Conservation (phyloP, 306 rosid genomes). For the Benincasa hispida region DNA sequence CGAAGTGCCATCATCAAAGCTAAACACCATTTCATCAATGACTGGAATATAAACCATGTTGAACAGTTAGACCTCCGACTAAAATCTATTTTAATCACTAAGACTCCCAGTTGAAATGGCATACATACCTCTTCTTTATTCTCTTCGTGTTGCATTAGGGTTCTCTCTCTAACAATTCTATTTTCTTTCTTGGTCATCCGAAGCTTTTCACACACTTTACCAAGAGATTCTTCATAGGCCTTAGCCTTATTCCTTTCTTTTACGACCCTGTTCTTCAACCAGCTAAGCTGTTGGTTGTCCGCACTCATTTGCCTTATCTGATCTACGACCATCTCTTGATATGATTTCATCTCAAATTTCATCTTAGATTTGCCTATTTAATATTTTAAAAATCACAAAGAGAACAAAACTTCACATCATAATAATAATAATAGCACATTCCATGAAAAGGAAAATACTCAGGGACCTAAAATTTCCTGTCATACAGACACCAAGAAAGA, state of each 20-base stretch:
- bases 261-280: constrained; percentile 33
- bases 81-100: not conserved
- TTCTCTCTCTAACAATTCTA: constrained; percentile 40
- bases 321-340: constrained; percentile 64
- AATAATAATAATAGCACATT: not conserved
- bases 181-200: constrained; percentile 44
- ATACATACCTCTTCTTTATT: constrained; percentile 78
- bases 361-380: constrained; percentile 48
- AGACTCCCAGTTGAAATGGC: not conserved
- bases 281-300: constrained; percentile 47
- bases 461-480: not conserved
- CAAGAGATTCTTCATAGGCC: constrained; percentile 39
- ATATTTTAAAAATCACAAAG: not conserved
- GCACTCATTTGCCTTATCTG: constrained; percentile 61
- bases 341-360: constrained; percentile 59
- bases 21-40: not conserved
- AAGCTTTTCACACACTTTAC: constrained; percentile 29
- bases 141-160: constrained; percentile 42
- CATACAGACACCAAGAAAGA: not conserved
- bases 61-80: not conserved
- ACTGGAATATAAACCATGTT: not conserved
- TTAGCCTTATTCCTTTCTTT: constrained; percentile 22
- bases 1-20: not conserved
- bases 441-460: not conserved
- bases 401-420: not conserved